Conservation (phyloP, 164 flowering plant genomes). For the Liquidambar formosana region DNA sequence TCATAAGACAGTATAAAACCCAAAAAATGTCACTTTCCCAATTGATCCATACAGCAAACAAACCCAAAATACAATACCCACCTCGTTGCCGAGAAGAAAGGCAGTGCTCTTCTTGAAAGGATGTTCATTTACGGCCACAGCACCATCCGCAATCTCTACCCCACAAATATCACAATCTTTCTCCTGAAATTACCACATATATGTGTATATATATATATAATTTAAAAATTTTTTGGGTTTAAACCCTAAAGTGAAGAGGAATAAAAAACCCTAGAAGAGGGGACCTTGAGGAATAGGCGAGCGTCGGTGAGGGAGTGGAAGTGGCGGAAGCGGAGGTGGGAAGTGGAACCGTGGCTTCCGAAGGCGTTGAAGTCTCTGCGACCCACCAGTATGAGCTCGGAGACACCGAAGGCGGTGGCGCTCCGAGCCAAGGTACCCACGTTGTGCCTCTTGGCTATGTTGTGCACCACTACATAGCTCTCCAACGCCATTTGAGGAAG, state of each 20-base stretch:
- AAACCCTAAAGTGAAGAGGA: constrained; percentile 3
- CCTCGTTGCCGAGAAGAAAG: constrained; percentile 95
- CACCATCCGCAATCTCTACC: constrained; percentile 80
- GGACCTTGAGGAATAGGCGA: constrained; percentile 67
- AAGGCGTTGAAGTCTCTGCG: constrained; percentile 95
- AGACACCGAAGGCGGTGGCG: constrained; percentile 94
- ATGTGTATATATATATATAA: background rate
- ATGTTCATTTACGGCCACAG: constrained; percentile 76
- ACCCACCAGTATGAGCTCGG: constrained; percentile 86
- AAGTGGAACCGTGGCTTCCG: constrained; percentile 94
- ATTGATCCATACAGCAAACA: background rate
- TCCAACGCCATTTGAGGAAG: constrained; percentile 37
- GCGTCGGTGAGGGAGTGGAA: constrained; percentile 84
- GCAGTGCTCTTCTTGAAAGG: constrained; percentile 89
- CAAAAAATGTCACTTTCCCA: background rate
- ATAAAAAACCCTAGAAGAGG: constrained; percentile 4
- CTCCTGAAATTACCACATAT: constrained; percentile 33
- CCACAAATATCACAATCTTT: constrained; percentile 94
- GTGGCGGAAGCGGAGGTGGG: constrained; percentile 86
- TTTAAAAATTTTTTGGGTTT: background rate
- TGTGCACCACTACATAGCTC: constrained; percentile 87
- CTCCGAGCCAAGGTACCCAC: constrained; percentile 91
- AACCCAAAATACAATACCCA: constrained; percentile 14
- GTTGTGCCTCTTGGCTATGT: constrained; percentile 97
- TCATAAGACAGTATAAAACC: no score